Conservation (phyloP, 2,329 filamentous ascomycete genomes). For the Aspergillus calidoustus region DNA sequence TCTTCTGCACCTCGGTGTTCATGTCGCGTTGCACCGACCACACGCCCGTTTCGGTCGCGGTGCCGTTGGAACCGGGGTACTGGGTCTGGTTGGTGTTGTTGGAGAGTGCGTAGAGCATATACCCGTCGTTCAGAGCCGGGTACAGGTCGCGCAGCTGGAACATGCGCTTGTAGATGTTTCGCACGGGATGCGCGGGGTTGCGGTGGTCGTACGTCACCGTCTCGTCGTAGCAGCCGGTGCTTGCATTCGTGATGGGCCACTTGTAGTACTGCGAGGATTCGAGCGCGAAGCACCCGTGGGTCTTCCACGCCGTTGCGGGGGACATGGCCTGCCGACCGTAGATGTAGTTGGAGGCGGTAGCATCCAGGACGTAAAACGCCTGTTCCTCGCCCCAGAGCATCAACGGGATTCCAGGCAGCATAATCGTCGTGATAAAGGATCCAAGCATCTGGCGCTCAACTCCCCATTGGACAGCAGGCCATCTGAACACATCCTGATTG, state of each 20-base stretch:
- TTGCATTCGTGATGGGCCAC: constrained; percentile 60
- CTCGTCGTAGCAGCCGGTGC: constrained; percentile 61
- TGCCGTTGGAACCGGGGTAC: constrained; percentile 57
- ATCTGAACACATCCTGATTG: constrained; percentile 69
- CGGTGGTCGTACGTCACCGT: constrained; percentile 64
- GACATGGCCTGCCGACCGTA: constrained; percentile 68
- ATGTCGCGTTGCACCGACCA: constrained; percentile 63
- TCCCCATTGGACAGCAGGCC: constrained; percentile 63
- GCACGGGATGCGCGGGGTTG: constrained; percentile 64
- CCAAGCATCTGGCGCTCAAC: constrained; percentile 62
- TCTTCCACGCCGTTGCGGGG: constrained; percentile 64
- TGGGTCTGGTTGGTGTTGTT: constrained; percentile 58
- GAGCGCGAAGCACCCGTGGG: constrained; percentile 66
- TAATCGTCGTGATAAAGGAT: constrained; percentile 62
- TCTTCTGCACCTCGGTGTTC: constrained; percentile 57
- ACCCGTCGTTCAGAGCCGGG: constrained; percentile 65
- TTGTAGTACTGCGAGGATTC: constrained; percentile 62
- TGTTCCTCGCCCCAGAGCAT: constrained; percentile 71
- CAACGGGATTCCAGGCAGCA: constrained; percentile 65
- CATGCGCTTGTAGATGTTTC: constrained; percentile 65
- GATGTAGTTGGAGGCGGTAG: constrained; percentile 67
- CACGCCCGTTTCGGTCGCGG: constrained; percentile 61
- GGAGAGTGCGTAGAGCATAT: constrained; percentile 58
- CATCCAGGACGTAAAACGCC: constrained; percentile 66
- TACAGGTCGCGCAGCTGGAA: constrained; percentile 63